Base-by-base conservation (phyloP, 2,329 filamentous ascomycete genomes). In the Botryotinia calthae region DNA sequence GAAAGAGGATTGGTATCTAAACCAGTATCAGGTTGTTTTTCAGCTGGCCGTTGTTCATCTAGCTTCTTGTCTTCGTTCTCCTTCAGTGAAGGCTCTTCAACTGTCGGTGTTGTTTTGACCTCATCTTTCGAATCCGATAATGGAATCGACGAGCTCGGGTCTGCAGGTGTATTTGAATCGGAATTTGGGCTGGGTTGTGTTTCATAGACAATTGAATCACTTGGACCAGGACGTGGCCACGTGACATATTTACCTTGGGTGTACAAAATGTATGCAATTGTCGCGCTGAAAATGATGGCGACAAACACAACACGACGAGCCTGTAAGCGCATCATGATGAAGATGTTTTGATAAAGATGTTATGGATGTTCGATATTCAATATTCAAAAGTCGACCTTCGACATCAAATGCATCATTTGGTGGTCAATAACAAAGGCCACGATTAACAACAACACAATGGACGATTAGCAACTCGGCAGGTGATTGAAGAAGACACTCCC, bases 281-380 rank as follows among this genome's bases (percentile, higher is more conserved):
- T 42, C 34, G 65, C 25, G 25, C 48, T 67, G 48, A 56, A 42
- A 20, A 67, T 42, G 25, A 67, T 42, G 65, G 65, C 65, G 46
- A 42, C 48, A 12, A 67, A 22, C 5, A 31, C 48, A 5, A 42
- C 20, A n/a, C 65, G 65, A 56, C 65, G 65, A 25, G 48, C 34
- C 46, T 67, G 65, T 31, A 31, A 42, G 25, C 48, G 65, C 48
- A 67, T 67, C 48, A 56, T 67, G 48, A 56, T 67, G 34, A 56
- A 25, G 22, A n/a, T 28, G 3, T 67, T 16, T n/a, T 16, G 65
- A 67, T 42, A 16, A 9, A 37, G 22, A 65, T 48, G 20, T 44
- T 18, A 28, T 44, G n/a, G 25, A 16, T 63, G 44, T 34, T 28
- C 14, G 22, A 42, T 44, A 56, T 18, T 44, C 42, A 37, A 22